A percentile compares a stretch with the other conserved stretches of the same genome.
Evolutionary conservation across 2,329 filamentous ascomycete genomes (phyloP).

Genomic region (Pochonia chlamydosporia): DNA sequence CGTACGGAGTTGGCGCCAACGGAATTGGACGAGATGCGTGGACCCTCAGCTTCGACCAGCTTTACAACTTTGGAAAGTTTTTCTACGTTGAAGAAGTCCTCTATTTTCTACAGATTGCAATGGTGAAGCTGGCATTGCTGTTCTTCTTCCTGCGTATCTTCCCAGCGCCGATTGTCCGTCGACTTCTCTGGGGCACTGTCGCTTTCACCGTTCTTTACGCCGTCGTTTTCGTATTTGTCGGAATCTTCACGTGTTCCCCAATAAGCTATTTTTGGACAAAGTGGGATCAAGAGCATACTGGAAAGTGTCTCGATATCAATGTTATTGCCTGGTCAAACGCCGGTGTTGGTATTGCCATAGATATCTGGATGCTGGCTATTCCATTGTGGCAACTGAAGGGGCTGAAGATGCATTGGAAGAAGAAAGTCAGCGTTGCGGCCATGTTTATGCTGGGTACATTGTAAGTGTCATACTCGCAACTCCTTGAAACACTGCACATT

Average conservation of each 20-base stretch:
- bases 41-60: slow-evolving; percentile 12
- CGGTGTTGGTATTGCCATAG: slow-evolving; percentile 31
- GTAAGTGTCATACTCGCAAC: slow-evolving; percentile 13
- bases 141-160: slow-evolving; percentile 36
- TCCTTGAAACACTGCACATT: background rate
- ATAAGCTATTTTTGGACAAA: slow-evolving; percentile 32
- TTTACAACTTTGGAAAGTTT: slow-evolving; percentile 16
- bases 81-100: slow-evolving; percentile 27
- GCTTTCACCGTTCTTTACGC: slow-evolving; percentile 22
- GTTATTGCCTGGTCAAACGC: slow-evolving; percentile 32
- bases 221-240: slow-evolving; percentile 22
- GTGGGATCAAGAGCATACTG: slow-evolving; percentile 30
- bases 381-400: slow-evolving; percentile 28
- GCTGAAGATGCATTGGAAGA: slow-evolving; percentile 25
- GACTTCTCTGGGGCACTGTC: slow-evolving; percentile 24
- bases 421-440: slow-evolving; percentile 31
- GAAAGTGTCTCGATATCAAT: slow-evolving; percentile 31
- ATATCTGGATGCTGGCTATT: slow-evolving; percentile 32
- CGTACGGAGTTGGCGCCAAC: slow-evolving; percentile 14
- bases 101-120: slow-evolving; percentile 19
- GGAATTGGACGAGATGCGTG: slow-evolving; percentile 24
- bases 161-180: slow-evolving; percentile 19
- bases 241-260: slow-evolving; percentile 30
- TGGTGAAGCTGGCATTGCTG: slow-evolving; percentile 33
- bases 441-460: slow-evolving; percentile 36